Evolutionary conservation across 257 asterid species (phyloP).

Genomic region (Mitragyna speciosa): DNA sequence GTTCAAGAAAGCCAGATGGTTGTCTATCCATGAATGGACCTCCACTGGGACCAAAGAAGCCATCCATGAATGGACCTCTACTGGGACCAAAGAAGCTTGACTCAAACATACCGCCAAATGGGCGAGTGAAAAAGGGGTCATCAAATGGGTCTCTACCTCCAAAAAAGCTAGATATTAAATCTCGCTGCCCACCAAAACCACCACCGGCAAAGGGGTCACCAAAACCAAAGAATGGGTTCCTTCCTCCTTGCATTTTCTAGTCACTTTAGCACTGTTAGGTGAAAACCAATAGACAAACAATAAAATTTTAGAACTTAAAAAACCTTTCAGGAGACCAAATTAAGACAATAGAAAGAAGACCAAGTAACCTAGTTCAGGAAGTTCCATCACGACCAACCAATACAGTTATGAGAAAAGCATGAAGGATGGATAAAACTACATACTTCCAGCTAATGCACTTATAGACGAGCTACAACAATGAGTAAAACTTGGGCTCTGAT

Average conservation of each 20-base stretch:
- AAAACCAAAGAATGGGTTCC: conserved; percentile 70
- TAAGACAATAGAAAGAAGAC: background rate
- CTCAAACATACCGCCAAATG: conserved; percentile 58
- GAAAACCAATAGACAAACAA: background rate
- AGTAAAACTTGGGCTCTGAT: background rate
- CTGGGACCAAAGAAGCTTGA: conserved; percentile 45
- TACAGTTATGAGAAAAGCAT: background rate
- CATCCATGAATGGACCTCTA: conserved; percentile 40
- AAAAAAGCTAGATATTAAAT: conserved; percentile 51
- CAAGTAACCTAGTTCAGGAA: background rate
- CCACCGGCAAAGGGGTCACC: conserved; percentile 56
- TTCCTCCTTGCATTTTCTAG: conserved; percentile 70
- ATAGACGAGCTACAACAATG: background rate
- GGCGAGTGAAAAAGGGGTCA: conserved; percentile 77
- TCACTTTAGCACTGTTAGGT: background rate
- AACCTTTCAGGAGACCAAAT: background rate
- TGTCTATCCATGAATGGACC: conserved; percentile 42
- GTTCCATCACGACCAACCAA: background rate
- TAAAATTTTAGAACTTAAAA: background rate
- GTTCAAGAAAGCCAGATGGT: conserved; percentile 48
- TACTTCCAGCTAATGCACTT: background rate
- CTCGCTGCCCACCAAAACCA: conserved; percentile 47
- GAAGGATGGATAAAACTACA: too few relatives aligned
- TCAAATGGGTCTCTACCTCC: conserved; percentile 87
- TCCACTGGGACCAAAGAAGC: conserved; percentile 36